phyloP scores from a whole-genome alignment of 805 yeast species.

The Metschnikowia noctiluminum region DNA sequence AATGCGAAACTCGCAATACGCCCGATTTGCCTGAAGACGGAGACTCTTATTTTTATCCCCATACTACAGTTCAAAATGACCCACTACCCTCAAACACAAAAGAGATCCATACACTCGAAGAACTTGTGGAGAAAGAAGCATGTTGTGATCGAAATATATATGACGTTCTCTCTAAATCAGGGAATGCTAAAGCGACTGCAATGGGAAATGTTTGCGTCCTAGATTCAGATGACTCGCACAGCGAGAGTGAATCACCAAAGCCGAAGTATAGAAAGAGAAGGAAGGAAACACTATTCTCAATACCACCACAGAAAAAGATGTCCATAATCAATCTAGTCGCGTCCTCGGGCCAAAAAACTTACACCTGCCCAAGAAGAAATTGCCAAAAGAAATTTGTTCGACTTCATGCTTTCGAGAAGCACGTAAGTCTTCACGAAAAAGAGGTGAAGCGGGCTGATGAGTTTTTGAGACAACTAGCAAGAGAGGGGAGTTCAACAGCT shows the following conservation, averaged over 20 bases:
- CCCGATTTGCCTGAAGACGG: slow-evolving; percentile 53
- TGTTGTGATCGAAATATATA: too few species aligned
- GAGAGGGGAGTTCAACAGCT: neutral
- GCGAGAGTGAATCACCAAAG: neutral
- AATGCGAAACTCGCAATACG: slow-evolving; percentile 32
- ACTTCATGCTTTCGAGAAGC: slow-evolving; percentile 13
- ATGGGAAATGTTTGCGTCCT: slow-evolving; percentile 1
- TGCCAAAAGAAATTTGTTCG: slow-evolving; percentile 13
- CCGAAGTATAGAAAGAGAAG: neutral
- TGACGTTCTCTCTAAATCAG: too few species aligned
- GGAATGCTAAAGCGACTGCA: too few species aligned
- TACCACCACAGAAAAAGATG: neutral
- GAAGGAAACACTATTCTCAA: neutral
- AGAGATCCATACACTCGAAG: too few species aligned
- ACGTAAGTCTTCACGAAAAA: slow-evolving; percentile 20
- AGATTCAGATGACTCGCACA: slow-evolving; percentile 4
- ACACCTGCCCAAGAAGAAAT: slow-evolving; percentile 11
- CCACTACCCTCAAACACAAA: too few species aligned
- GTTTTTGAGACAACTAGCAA: slow-evolving; percentile 1
- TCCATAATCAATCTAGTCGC: slow-evolving; percentile 11
- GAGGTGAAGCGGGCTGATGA: slow-evolving; percentile 29
- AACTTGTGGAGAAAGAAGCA: too few species aligned
- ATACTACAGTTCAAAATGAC: too few species aligned
- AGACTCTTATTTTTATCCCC: slow-evolving; percentile 48
- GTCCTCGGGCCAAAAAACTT: slow-evolving; percentile 5